phyloP scores from a whole-genome alignment of 2,329 filamentous ascomycete species.

The Trichoderma afroharzianum region DNA sequence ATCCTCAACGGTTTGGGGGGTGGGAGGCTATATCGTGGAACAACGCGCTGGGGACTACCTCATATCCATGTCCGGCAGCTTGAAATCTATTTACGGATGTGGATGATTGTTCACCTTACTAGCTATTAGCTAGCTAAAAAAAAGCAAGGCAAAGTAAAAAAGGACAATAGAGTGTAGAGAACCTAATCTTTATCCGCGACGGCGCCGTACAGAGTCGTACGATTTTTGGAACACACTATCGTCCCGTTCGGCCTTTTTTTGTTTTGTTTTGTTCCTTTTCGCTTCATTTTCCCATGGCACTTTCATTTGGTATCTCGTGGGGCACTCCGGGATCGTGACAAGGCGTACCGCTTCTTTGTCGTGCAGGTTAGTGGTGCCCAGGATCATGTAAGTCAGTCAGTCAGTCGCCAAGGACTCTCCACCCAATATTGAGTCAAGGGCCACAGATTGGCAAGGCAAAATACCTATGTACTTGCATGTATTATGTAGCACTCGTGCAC shows the following conservation, averaged over 20 bases:
- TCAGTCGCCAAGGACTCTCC: neutral
- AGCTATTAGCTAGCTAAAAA: neutral
- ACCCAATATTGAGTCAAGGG: neutral
- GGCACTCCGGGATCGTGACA: neutral
- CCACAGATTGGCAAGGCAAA: neutral
- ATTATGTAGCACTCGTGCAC: neutral
- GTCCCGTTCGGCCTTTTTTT: neutral
- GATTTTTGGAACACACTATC: neutral
- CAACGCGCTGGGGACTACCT: neutral
- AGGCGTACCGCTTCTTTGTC: neutral
- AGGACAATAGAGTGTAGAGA: neutral
- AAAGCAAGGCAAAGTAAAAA: neutral
- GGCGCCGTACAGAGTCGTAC: conserved; percentile 4
- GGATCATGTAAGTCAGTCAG: neutral
- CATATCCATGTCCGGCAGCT: neutral
- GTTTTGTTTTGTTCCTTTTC: neutral
- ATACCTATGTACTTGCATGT: neutral
- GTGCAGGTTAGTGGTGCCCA: neutral
- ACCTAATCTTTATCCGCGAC: neutral
- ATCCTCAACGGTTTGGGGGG: neutral
- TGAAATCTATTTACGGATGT: neutral
- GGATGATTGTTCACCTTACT: neutral
- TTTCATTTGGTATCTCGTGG: neutral
- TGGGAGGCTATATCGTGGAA: neutral
- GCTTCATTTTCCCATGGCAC: neutral